Evolutionary conservation across 1,284 basidiomycete species (phyloP).

Genomic region (Phylloporus sp.): DNA sequence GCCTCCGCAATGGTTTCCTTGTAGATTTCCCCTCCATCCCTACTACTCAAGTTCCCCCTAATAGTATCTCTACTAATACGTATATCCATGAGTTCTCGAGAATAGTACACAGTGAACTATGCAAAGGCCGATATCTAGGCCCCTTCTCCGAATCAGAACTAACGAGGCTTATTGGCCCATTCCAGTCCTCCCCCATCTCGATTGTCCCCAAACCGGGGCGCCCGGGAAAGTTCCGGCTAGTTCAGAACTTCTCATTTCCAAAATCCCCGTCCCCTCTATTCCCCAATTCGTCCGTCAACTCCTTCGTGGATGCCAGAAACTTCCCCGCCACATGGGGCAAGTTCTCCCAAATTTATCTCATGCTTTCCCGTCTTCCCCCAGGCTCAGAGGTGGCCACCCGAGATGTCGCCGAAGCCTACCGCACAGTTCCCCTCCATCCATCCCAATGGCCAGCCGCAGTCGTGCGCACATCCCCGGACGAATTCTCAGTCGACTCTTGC

Average conservation of each 20-base stretch:
- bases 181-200: conserved; percentile 7
- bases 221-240: neutral
- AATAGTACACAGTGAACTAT: neutral
- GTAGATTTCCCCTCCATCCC: neutral
- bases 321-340: neutral
- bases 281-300: neutral
- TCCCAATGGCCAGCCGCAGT: neutral
- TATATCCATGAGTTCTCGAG: neutral
- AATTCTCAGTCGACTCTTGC: neutral
- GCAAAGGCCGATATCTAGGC: neutral
- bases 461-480: fast-evolving
- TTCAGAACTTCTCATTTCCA: conserved; percentile 9
- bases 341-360: neutral
- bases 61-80: neutral
- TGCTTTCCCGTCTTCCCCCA: neutral
- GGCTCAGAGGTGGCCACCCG: neutral
- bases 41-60: neutral
- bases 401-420: neutral
- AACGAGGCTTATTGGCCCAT: neutral
- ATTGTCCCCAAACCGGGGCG: neutral
- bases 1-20: neutral
- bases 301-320: neutral
- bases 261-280: neutral
- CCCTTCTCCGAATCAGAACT: neutral
- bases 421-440: neutral